Conservation (phyloP, 306 rosid genomes). For the Purshia tridentata region DNA sequence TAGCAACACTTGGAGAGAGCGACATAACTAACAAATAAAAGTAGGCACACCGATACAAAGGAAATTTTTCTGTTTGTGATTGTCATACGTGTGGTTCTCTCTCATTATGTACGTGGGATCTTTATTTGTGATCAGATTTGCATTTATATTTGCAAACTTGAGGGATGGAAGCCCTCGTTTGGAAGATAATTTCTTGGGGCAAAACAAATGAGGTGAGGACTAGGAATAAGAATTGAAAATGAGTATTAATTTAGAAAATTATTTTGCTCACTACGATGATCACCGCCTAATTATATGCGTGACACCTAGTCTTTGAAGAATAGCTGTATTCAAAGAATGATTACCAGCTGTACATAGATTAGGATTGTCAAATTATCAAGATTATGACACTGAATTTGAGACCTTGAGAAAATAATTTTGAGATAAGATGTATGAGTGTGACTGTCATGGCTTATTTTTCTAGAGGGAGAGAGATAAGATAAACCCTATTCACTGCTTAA, state of each 20-base stretch:
- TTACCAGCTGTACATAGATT: neutral
- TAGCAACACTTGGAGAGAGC: neutral
- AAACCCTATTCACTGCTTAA: neutral
- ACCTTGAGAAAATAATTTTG: neutral
- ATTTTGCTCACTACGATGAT: too few species aligned
- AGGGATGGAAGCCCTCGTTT: conserved; percentile 1
- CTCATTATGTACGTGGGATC: too few species aligned
- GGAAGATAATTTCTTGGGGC: neutral
- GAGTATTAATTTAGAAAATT: too few species aligned
- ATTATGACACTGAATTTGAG: neutral
- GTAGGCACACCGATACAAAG: too few species aligned
- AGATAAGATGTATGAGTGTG: neutral
- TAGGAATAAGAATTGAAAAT: too few species aligned
- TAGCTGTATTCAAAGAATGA: too few species aligned
- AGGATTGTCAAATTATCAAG: neutral
- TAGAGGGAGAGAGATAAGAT: neutral
- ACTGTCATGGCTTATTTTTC: neutral
- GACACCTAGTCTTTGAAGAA: too few species aligned
- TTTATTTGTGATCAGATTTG: too few species aligned
- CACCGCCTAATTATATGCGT: too few species aligned
- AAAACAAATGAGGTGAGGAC: too few species aligned
- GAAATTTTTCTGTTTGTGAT: too few species aligned
- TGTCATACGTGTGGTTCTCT: too few species aligned
- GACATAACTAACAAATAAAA: neutral
- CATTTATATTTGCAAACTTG: neutral